Evolutionary conservation across 805 yeast species (phyloP).

Genomic region (Saccharomycopsis javanensis): DNA sequence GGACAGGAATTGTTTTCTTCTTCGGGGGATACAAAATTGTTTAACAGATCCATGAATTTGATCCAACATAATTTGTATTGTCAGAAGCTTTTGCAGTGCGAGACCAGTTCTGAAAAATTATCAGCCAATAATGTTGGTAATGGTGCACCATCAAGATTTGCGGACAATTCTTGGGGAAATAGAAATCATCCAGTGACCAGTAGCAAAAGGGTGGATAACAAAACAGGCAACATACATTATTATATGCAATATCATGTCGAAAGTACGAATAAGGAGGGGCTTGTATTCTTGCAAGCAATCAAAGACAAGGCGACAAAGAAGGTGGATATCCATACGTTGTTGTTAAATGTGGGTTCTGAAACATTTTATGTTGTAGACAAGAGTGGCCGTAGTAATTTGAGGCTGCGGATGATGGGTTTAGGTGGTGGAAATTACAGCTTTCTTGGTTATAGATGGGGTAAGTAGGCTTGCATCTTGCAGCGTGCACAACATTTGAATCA

Average conservation of each 20-base stretch:
- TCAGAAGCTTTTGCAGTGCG: slow-evolving; percentile 45
- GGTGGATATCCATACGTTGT: slow-evolving; percentile 8
- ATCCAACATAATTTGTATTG: slow-evolving; percentile 60
- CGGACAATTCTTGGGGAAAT: slow-evolving; percentile 61
- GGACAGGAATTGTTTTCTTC: slow-evolving; percentile 78
- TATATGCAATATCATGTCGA: slow-evolving; percentile 83
- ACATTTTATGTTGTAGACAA: slow-evolving; percentile 10
- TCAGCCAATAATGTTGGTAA: slow-evolving; percentile 61
- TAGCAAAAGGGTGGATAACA: slow-evolving; percentile 52
- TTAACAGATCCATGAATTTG: slow-evolving; percentile 73
- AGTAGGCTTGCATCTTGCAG: too few species aligned
- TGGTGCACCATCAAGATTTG: slow-evolving; percentile 32
- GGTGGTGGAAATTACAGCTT: not conserved
- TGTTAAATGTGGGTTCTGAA: slow-evolving; percentile 15
- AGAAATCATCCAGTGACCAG: slow-evolving; percentile 80
- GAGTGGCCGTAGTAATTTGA: not conserved
- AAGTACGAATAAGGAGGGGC: slow-evolving; percentile 52
- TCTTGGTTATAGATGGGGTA: not conserved
- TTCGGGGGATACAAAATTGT: slow-evolving; percentile 83
- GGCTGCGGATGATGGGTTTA: not conserved
- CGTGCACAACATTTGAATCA: too few species aligned
- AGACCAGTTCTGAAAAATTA: slow-evolving; percentile 39
- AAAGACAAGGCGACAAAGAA: slow-evolving; percentile 28
- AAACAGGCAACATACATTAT: slow-evolving; percentile 65
- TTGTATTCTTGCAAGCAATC: slow-evolving; percentile 72